Base-by-base conservation (phyloP, 495 filamentous ascomycete species). In the Aspergillus baeticus region DNA sequence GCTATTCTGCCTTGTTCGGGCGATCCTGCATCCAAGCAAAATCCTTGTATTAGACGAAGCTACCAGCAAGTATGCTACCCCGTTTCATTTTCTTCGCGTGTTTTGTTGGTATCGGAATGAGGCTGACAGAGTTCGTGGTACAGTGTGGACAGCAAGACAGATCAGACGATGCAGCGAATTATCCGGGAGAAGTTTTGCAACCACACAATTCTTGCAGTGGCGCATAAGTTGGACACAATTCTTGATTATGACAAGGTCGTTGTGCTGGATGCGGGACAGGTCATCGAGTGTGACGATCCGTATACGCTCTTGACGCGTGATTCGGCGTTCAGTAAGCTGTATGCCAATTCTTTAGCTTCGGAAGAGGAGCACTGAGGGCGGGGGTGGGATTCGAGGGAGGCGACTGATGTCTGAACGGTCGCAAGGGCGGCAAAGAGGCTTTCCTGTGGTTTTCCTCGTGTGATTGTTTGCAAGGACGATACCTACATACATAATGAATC, bases 121-220 rank as follows among this genome's bases (percentile, higher is more conserved):
- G 26, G 26, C 26, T 29, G 26, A 29, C 26, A 8, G 26, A 8
- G 42, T 22, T 23, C 13, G 5, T n/a, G 18, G 13, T 13, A 26
- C 29, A 72, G 69, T 37, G 69, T 84, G 5, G 81, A 82, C 58
- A 58, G 52, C 17, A 65, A 75, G 31, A 79, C 79, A 1, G 78
- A 82, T 47, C 56, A 45, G 18, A 45, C 73, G 4, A 79, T 84
- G 67, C 76, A 80, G 50, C 46, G 59, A 7, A 70, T 84, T 53
- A 70, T 85, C 5, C 66, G 79, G 0, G 60, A 72, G 23, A 74
- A 81, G 43, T 81, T 85, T 59, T 54, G 55, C 2, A 65, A 68
- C 0, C 70, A 75, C 42, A 86, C 82, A 0, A 69, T 84, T 13
- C 65, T 86, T 52, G 71, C 80, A 39, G 73, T 86, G 10, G 77